Percentiles rank a stretch among this genome's conserved stretches.
Conservation (phyloP, 1,284 basidiomycete genomes). For the Mrakiaceae sp. region DNA sequence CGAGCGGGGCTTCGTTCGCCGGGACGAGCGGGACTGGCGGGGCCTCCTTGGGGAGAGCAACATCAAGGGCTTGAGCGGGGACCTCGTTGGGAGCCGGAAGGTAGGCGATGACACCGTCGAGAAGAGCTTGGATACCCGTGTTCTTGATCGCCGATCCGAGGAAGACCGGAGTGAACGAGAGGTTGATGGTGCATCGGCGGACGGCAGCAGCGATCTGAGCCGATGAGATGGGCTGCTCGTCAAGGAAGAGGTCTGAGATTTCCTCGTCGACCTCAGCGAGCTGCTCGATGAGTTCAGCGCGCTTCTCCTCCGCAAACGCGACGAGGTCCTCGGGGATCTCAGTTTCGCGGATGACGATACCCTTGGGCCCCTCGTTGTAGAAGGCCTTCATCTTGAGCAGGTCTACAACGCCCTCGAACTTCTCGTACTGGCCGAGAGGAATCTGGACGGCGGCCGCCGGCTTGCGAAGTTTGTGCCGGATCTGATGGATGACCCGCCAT, state of each 20-base stretch:
- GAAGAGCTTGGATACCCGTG: conserved; percentile 83
- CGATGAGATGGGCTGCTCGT: conserved; percentile 64
- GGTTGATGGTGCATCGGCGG: conserved; percentile 72
- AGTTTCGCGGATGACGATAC: conserved; percentile 68
- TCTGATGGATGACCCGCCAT: conserved; percentile 86
- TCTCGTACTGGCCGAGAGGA: conserved; percentile 85
- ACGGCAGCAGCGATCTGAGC: conserved; percentile 73
- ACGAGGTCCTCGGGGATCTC: conserved; percentile 73
- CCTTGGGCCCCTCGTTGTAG: conserved; percentile 91
- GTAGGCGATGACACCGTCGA: conserved; percentile 94
- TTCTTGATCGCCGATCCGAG: conserved; percentile 97
- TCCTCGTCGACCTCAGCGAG: conserved; percentile 94
- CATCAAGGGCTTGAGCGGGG: conserved; percentile 72
- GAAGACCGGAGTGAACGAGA: conserved; percentile 94
- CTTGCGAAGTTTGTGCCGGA: conserved; percentile 82
- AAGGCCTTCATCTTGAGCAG: conserved; percentile 89
- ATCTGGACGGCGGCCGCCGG: conserved; percentile 92
- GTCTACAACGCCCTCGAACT: conserved; percentile 84
- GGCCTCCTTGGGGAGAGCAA: conserved; percentile 51
- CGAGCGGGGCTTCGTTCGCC: conserved; percentile 72
- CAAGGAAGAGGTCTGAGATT: conserved; percentile 82
- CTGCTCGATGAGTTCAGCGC: conserved; percentile 83
- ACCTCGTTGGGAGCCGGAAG: conserved; percentile 81
- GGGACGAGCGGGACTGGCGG: conserved; percentile 65
- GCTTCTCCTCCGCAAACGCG: conserved; percentile 66